Evolutionary conservation across 2,329 filamentous ascomycete genomes (phyloP).

Genomic region (Teratosphaeria pseudoeucalypti): DNA sequence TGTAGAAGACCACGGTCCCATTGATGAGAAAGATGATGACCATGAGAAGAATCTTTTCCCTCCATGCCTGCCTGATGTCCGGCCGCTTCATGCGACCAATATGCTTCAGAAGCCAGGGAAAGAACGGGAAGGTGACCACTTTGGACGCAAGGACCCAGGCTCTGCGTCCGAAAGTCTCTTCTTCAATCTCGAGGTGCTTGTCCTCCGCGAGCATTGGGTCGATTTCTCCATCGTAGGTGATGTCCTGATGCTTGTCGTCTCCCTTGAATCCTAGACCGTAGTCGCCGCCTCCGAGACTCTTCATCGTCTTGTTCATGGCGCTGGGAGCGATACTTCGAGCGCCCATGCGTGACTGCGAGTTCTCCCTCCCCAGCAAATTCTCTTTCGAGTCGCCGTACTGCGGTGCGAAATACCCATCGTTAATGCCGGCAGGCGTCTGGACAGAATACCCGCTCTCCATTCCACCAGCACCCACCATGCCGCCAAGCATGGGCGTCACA

Average conservation of each 20-base stretch:
- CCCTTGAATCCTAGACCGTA: conserved; percentile 84
- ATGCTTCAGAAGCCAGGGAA: conserved; percentile 68
- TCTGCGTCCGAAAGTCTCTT: conserved; percentile 54
- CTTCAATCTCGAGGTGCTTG: conserved; percentile 63
- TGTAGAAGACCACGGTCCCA: conserved; percentile 77
- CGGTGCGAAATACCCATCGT: conserved; percentile 17
- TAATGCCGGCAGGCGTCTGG: conserved; percentile 35
- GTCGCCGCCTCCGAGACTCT: conserved; percentile 51
- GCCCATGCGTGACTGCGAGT: conserved; percentile 33
- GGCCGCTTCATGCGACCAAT: conserved; percentile 93
- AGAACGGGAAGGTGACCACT: conserved; percentile 87
- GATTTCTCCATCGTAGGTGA: conserved; percentile 60
- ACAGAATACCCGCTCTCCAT: conserved; percentile 66
- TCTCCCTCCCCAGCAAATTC: conserved; percentile 50
- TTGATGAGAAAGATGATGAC: conserved; percentile 75
- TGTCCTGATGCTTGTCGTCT: conserved; percentile 61
- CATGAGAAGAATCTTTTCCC: conserved; percentile 82
- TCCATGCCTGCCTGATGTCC: conserved; percentile 93
- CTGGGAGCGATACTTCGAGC: conserved; percentile 46
- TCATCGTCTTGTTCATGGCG: conserved; percentile 42
- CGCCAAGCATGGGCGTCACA: conserved; percentile 30
- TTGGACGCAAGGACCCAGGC: conserved; percentile 76
- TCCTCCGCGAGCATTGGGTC: conserved; percentile 71
- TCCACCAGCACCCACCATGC: conserved; percentile 45
- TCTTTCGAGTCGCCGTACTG: conserved; percentile 48